Evolutionary conservation across 495 filamentous ascomycete genomes (phyloP), one percentile per base, ranked within the genome.

Genomic region (Parathielavia appendiculata): DNA sequence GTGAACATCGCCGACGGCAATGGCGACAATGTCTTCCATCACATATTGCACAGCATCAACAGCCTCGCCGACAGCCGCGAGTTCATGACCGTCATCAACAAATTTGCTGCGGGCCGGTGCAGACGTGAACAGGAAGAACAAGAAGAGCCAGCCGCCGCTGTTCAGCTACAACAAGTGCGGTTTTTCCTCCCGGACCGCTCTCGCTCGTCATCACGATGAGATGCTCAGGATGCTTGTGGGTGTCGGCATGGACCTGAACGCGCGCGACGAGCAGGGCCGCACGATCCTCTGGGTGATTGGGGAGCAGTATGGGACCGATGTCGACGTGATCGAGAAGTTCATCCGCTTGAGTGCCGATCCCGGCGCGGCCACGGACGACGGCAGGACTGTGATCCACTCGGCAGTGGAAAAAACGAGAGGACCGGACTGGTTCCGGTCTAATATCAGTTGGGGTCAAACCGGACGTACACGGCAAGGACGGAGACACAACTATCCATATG

Each of bases 241-340:
- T 19, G 44, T 35, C 20, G 54, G 54, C 9, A 45, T 56, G 44
- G 54, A 56, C 22, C 17, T 56, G 10, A 56, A 56, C n/a, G 32
- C 22, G 34, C 44, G 54, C 22, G 54, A 56, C 16, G 20, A 48
- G 19, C 1, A 30, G 16, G 54, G 54, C 19, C 54, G 19, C 34
- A 56, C 30, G 7, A 2, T 56, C 13, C n/a, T 56, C 8, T 56
- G 32, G 44, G 35, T 30, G 9, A 5, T 56, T 8, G 10, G 7
- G 23, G 1, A 48, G 12, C 32, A 14, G 11, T 20, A 38, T 6
- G 20, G 10, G 8, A 5, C 16, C n/a, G 13, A 30, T 14, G 9
- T 39, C 54, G 7, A 2, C 1, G 19, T 19, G 6, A 13, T 49
- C 16, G 34, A 39, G 12, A 40, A 26, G 44, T 41, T 56, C 6